Conservation (phyloP, 2,329 filamentous ascomycete genomes). For the Colletotrichum plurivorum region DNA sequence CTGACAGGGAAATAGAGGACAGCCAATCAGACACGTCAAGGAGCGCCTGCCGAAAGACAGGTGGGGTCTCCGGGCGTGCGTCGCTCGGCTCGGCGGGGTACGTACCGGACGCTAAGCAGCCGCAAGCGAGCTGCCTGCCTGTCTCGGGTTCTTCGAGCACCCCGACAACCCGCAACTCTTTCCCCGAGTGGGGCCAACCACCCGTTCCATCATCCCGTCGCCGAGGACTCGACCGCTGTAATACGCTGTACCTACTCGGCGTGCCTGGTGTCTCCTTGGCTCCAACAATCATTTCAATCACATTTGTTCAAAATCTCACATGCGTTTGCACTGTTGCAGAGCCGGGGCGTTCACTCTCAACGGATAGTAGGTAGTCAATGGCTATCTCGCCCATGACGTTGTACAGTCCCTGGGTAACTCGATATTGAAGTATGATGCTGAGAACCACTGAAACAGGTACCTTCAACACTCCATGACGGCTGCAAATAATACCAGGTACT, state of each 20-base stretch:
- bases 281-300: neutral
- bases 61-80: neutral
- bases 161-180: conserved; percentile 37
- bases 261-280: neutral
- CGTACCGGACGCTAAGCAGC: conserved; percentile 19
- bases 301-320: neutral
- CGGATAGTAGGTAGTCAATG: no score
- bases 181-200: conserved; percentile 9
- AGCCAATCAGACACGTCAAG: conserved; percentile 4
- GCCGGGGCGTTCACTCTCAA: no score
- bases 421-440: no score
- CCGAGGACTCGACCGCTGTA: conserved; percentile 2
- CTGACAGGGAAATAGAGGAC: conserved; percentile 5
- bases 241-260: neutral
- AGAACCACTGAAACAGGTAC: no score
- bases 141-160: conserved; percentile 37
- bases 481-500: no score
- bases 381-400: no score
- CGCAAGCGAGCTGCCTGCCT: conserved; percentile 35
- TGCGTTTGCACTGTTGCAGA: no score
- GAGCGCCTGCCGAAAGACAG: neutral
- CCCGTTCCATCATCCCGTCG: conserved; percentile 14
- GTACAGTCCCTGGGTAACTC: no score
- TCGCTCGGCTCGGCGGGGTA: neutral
- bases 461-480: no score